Conservation (phyloP, 305 asterid genomes). For the Solanum hybrid region DNA sequence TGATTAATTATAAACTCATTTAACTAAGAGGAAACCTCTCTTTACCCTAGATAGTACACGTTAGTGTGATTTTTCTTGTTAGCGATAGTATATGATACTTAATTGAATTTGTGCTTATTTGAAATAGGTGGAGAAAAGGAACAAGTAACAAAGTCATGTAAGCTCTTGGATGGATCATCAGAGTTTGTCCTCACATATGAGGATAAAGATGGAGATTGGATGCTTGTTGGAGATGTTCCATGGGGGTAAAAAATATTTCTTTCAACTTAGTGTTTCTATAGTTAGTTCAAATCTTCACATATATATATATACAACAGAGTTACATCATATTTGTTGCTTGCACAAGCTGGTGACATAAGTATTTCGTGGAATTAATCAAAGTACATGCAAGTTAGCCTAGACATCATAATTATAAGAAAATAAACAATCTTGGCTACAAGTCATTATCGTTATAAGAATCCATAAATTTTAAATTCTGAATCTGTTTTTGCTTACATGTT, state of each 20-base stretch:
- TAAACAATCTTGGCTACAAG: background rate
- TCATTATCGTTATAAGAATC: background rate
- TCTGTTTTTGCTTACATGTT: background rate
- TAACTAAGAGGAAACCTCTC: background rate
- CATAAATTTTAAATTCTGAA: background rate
- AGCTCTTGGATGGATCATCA: constrained; percentile 13
- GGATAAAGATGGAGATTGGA: constrained; percentile 15
- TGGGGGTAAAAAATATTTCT: constrained; percentile 1
- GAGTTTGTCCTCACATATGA: constrained; percentile 10
- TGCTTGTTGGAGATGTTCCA: constrained; percentile 17
- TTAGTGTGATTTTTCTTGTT: background rate
- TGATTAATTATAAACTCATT: background rate
- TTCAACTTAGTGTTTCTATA: background rate
- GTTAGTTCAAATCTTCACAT: background rate
- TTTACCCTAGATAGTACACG: background rate
- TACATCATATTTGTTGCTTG: background rate
- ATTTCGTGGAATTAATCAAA: background rate
- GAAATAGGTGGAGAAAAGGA: constrained; percentile 4
- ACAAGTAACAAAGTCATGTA: background rate
- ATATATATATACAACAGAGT: background rate
- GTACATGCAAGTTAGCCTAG: background rate
- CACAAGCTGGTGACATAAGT: background rate
- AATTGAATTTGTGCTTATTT: background rate
- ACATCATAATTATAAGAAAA: background rate
- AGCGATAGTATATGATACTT: background rate